These are phyloP conservation scores for Coniochaeta ligniaria DNA, from an alignment of 2,329 filamentous ascomycete species.

Conservation along the genomic window DNA sequence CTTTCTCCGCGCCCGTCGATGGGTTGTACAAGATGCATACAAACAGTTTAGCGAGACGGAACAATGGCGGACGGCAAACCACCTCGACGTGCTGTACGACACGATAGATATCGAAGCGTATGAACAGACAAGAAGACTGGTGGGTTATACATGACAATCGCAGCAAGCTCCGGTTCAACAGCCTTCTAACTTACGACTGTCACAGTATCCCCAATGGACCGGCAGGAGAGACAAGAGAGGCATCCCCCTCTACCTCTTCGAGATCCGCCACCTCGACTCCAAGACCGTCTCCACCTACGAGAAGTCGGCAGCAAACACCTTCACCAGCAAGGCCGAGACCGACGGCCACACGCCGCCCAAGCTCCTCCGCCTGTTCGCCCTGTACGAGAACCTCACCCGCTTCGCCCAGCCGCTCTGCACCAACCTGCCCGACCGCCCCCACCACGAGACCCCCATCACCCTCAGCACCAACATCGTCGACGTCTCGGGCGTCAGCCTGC, in stretches of 20 bases:
- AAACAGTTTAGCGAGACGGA: slow-evolving; percentile 84
- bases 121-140: slow-evolving; percentile 70
- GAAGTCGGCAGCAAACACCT: slow-evolving; percentile 51
- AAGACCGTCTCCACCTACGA: slow-evolving; percentile 79
- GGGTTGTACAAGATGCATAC: slow-evolving; percentile 69
- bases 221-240: slow-evolving; percentile 81
- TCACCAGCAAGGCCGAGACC: slow-evolving; percentile 50
- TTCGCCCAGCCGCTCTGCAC: slow-evolving; percentile 85
- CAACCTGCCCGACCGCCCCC: slow-evolving; percentile 61
- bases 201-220: slow-evolving; percentile 88
- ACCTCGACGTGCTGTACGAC: slow-evolving; percentile 72
- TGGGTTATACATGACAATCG: slow-evolving; percentile 31
- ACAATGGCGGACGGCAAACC: slow-evolving; percentile 75
- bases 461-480: slow-evolving; percentile 94
- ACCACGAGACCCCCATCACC: slow-evolving; percentile 78
- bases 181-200: slow-evolving; percentile 3
- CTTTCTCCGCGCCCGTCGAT: slow-evolving; percentile 79
- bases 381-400: slow-evolving; percentile 87
- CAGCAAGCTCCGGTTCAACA: not conserved
- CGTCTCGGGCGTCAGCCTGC: slow-evolving; percentile 77
- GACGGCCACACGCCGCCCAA: slow-evolving; percentile 64
- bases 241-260: slow-evolving; percentile 87
- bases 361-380: slow-evolving; percentile 78
- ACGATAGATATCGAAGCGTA: slow-evolving; percentile 82
- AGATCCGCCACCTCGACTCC: slow-evolving; percentile 74